These are phyloP conservation scores for Tuber brumale DNA, from an alignment of 495 filamentous ascomycete species.

Conservation along the genomic window DNA sequence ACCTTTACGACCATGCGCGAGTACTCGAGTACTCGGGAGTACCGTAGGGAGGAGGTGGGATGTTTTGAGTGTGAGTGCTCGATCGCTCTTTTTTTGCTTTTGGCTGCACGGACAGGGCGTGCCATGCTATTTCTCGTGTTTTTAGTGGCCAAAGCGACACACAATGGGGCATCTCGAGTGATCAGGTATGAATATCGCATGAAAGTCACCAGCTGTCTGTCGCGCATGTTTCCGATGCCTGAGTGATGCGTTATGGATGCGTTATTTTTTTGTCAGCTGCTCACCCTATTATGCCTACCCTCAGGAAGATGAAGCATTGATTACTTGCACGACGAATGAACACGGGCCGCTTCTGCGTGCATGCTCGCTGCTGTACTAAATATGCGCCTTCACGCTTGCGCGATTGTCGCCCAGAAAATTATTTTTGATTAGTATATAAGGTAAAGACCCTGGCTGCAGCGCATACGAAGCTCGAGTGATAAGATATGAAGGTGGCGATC, in stretches of 20 bases:
- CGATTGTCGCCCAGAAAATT: neutral
- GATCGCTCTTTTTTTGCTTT: neutral
- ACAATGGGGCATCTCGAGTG: neutral
- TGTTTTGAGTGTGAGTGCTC: neutral
- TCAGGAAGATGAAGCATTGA: neutral
- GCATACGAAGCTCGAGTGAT: neutral
- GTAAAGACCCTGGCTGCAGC: neutral
- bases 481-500: neutral
- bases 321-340: neutral
- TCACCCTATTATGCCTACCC: neutral
- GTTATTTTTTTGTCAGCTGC: neutral
- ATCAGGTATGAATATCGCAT: neutral
- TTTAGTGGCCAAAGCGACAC: neutral
- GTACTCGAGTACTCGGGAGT: neutral
- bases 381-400: neutral
- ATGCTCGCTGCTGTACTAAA: neutral
- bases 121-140: neutral
- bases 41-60: neutral
- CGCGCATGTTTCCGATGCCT: neutral
- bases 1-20: too few relatives aligned
- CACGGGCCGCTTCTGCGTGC: neutral
- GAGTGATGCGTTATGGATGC: neutral
- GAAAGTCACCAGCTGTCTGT: neutral
- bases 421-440: neutral
- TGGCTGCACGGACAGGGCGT: neutral